Evolutionary conservation across 2,329 filamentous ascomycete species (phyloP).

Genomic region (Dactylellina drechsleri): DNA sequence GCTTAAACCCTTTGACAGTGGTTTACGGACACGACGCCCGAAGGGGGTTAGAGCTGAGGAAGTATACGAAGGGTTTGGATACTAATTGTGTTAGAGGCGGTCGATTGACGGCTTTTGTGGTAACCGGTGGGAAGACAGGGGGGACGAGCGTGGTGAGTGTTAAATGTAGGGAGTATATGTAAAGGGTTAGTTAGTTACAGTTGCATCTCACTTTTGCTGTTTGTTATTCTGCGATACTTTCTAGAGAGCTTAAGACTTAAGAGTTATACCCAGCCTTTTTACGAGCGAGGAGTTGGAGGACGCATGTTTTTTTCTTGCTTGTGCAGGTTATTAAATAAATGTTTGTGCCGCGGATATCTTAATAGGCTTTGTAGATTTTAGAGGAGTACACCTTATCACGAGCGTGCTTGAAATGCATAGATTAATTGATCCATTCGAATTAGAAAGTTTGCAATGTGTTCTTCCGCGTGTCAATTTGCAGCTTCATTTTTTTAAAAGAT

Average conservation of each 20-base stretch:
- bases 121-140: conserved; percentile 68
- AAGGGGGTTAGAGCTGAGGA: conserved; percentile 72
- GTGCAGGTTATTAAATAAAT: too few relatives aligned
- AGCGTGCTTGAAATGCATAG: too few relatives aligned
- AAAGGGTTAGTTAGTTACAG: not conserved
- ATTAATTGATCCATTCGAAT: too few relatives aligned
- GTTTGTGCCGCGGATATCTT: too few relatives aligned
- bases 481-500: too few relatives aligned
- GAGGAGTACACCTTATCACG: too few relatives aligned
- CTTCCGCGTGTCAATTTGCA: too few relatives aligned
- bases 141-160: conserved; percentile 55
- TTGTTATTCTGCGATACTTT: not conserved
- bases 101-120: conserved; percentile 78
- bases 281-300: conserved; percentile 35
- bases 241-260: not conserved
- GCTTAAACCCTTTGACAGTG: conserved; percentile 70
- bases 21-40: conserved; percentile 89
- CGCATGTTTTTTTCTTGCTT: conserved; percentile 4
- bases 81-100: conserved; percentile 82
- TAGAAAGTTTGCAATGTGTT: too few relatives aligned
- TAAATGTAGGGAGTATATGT: conserved; percentile 54
- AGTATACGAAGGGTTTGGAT: conserved; percentile 85
- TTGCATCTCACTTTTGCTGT: conserved; percentile 6
- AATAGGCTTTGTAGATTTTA: too few relatives aligned
- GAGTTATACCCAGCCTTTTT: conserved; percentile 9